Evolutionary conservation across 1,284 basidiomycete species (phyloP).

Genomic region (Pholiota adiposa): DNA sequence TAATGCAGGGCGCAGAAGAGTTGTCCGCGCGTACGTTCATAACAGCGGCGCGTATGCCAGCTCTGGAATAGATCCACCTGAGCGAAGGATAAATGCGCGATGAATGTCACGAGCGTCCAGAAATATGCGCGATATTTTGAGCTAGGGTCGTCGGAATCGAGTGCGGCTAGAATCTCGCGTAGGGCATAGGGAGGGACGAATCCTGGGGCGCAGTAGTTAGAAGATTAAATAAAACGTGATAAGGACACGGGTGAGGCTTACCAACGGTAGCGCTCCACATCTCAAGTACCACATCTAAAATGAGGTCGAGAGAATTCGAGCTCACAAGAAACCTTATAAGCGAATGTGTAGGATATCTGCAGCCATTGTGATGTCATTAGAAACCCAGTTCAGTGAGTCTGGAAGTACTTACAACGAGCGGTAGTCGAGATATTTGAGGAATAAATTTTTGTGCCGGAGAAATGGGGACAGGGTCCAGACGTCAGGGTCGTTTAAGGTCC

Average conservation of each 20-base stretch:
- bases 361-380: background rate
- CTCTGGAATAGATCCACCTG: slow-evolving; percentile 67
- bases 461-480: slow-evolving; percentile 76
- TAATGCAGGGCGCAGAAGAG: slow-evolving; percentile 76
- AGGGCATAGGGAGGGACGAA: slow-evolving; percentile 66
- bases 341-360: slow-evolving; percentile 56
- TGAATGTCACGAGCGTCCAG: slow-evolving; percentile 69
- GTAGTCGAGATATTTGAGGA: slow-evolving; percentile 64
- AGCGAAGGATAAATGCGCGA: slow-evolving; percentile 71
- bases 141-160: slow-evolving; percentile 49
- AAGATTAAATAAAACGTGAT: background rate
- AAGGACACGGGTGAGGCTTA: slow-evolving; percentile 33
- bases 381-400: background rate
- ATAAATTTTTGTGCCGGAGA: slow-evolving; percentile 72
- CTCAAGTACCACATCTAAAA: slow-evolving; percentile 59
- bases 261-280: slow-evolving; percentile 66
- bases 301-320: slow-evolving; percentile 77
- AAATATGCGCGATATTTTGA: slow-evolving; percentile 64
- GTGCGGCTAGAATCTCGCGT: slow-evolving; percentile 56
- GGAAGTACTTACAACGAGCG: slow-evolving; percentile 39
- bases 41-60: slow-evolving; percentile 69
- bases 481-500: slow-evolving; percentile 70
- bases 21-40: slow-evolving; percentile 69
- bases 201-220: slow-evolving; percentile 35
- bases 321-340: slow-evolving; percentile 66